Evolutionary conservation across 2,329 filamentous ascomycete species (phyloP), one percentile per base, ranked within the genome.

Genomic region (Zasmidium angulare): DNA sequence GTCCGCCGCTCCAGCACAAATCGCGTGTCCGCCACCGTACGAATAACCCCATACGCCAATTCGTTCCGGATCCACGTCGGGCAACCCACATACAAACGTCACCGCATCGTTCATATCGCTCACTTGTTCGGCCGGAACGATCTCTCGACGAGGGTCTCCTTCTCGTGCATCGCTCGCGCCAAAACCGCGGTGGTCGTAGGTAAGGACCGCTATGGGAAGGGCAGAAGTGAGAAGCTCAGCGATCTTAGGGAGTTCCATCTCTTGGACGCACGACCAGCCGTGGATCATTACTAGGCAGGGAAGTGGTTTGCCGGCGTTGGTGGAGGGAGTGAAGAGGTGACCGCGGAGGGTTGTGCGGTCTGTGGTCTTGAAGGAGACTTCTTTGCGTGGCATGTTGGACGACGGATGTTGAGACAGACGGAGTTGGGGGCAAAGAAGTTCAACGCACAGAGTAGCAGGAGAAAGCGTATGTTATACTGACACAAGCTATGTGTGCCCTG

Each of bases 1-100:
- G 57, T 79, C 76, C 2, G 71, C 67, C n/a, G 77, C 76, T 21
- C 69, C 75, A 46, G 76, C 71, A 55, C 65, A 68, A 1, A 79
- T 62, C 6, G 75, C 74, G 66, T 78, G 71, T n/a, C 75, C 76
- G 20, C 75, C 76, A 60, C 69, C 72, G 60, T 75, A 74, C 17
- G 69, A 70, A 53, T 61, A 68, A 10, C 76, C 76, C 75, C 75
- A 78, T 20, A 77, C 63, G 11, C 68, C 74, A 52, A 78, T 71
- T 46, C 67, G 72, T 14, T 67, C 52, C 3, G 59, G 23, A 62
- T 75, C 66, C 2, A 77, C 70, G 22, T 75, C 67, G 2, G 58
- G 21, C n/a, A 66, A 55, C 9, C 67, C 66, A 46, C 72, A 70
- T 3, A 71, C 70, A 63, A 72, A 78, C n/a, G 74, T 76, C 46